Evolutionary conservation across 495 filamentous ascomycete species (phyloP).

Genomic region (Collariella sp.): DNA sequence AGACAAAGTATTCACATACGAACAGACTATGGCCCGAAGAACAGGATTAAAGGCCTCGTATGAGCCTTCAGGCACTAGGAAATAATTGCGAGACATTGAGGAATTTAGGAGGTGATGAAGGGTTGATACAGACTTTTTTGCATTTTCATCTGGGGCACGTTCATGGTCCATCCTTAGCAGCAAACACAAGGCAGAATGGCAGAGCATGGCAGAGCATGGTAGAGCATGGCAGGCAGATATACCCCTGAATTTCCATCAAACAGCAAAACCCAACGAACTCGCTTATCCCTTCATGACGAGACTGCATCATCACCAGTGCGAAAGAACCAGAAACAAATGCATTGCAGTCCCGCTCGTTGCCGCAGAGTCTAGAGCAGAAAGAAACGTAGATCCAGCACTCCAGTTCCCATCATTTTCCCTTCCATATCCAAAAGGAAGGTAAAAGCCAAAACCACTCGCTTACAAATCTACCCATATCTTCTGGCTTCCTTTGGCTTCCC

Average conservation of each 20-base stretch:
- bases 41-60: slow-evolving; percentile 15
- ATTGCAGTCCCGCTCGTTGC: slow-evolving; percentile 4
- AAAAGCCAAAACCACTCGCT: no score
- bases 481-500: not conserved
- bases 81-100: no score
- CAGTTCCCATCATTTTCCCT: not conserved
- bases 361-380: slow-evolving; percentile 1
- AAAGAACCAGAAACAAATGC: not conserved
- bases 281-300: not conserved
- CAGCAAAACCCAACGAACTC: not conserved
- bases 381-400: not conserved
- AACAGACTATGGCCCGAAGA: slow-evolving; percentile 27
- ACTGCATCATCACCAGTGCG: no score
- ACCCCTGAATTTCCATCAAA: not conserved
- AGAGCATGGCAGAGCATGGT: not conserved
- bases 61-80: not conserved
- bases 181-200: not conserved
- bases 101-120: not conserved
- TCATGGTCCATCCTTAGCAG: no score
- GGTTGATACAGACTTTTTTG: not conserved
- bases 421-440: no score
- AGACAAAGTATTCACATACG: not conserved
- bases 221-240: not conserved
- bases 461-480: not conserved
- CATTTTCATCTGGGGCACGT: not conserved